These are phyloP conservation scores for Fusarium odoratissimum DNA, from an alignment of 2,329 filamentous ascomycete species.

Conservation along the genomic window DNA sequence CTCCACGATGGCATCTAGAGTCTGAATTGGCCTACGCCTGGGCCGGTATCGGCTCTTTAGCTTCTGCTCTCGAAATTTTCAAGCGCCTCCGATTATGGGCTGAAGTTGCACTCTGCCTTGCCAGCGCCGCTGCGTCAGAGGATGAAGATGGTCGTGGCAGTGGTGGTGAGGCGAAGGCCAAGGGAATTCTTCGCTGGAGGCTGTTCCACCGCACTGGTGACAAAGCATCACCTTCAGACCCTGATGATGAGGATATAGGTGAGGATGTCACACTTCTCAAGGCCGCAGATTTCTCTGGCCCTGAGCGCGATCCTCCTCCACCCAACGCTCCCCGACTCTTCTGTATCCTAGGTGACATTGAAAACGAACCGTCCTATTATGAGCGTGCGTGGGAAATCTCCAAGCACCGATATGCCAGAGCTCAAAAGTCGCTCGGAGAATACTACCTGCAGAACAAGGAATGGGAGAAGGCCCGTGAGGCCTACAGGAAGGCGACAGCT, in stretches of 20 bases:
- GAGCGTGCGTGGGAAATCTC: constrained; percentile 90
- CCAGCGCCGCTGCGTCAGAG: constrained; percentile 68
- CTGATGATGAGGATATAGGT: constrained; percentile 62
- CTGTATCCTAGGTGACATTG: constrained; percentile 93
- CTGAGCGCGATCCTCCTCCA: constrained; percentile 75
- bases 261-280: constrained; percentile 68
- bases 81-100: constrained; percentile 94
- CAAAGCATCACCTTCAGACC: constrained; percentile 48
- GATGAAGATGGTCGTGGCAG: constrained; percentile 65
- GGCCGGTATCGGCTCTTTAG: constrained; percentile 86
- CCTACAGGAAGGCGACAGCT: constrained; percentile 80
- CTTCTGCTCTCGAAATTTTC: constrained; percentile 95
- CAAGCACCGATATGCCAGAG: constrained; percentile 81
- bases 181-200: constrained; percentile 78
- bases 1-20: constrained; percentile 93
- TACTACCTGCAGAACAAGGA: constrained; percentile 76
- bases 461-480: constrained; percentile 75
- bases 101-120: constrained; percentile 91
- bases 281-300: constrained; percentile 65
- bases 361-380: constrained; percentile 79
- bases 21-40: constrained; percentile 93
- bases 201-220: constrained; percentile 75
- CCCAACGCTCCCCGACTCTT: constrained; percentile 87
- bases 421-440: constrained; percentile 87
- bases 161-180: constrained; percentile 82